Conservation (phyloP, 257 asterid genomes). For the Nicotiana benthamiana region DNA sequence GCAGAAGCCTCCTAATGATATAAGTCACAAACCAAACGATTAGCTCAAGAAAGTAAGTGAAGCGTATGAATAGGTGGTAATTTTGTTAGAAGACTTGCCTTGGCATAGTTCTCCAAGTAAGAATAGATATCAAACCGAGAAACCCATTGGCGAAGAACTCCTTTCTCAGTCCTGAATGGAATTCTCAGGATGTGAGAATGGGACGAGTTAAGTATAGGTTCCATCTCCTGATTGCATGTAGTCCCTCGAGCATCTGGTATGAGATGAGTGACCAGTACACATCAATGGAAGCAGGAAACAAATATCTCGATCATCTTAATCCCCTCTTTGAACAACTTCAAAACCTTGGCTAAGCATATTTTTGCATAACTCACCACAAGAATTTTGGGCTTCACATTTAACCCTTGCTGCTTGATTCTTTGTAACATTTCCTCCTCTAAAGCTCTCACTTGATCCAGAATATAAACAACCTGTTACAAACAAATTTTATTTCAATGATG, state of each 20-base stretch:
- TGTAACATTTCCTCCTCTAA: conserved; percentile 61
- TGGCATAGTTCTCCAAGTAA: conserved; percentile 58
- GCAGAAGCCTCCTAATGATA: conserved; percentile 52
- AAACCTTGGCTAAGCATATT: neutral
- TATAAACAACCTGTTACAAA: conserved; percentile 60
- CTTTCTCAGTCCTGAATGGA: conserved; percentile 60
- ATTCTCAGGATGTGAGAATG: conserved; percentile 67
- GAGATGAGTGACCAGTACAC: conserved; percentile 56
- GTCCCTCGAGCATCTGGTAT: conserved; percentile 80
- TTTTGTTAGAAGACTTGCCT: conserved; percentile 21
- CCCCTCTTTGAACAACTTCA: neutral
- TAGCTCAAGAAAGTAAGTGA: neutral
- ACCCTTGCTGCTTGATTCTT: conserved; percentile 66
- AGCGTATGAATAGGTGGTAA: neutral
- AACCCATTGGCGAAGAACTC: conserved; percentile 69
- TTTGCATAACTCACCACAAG: conserved; percentile 44
- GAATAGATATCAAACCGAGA: conserved; percentile 80
- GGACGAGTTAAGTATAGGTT: conserved; percentile 50
- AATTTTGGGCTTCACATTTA: conserved; percentile 63
- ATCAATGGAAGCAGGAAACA: conserved; percentile 5
- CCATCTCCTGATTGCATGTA: conserved; percentile 63
- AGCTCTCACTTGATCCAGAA: conserved; percentile 82
- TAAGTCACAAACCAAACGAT: neutral
- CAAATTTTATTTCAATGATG: neutral
- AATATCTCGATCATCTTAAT: neutral